Conservation (phyloP, 441 rosid genomes). For the Raphanus hybrid region DNA sequence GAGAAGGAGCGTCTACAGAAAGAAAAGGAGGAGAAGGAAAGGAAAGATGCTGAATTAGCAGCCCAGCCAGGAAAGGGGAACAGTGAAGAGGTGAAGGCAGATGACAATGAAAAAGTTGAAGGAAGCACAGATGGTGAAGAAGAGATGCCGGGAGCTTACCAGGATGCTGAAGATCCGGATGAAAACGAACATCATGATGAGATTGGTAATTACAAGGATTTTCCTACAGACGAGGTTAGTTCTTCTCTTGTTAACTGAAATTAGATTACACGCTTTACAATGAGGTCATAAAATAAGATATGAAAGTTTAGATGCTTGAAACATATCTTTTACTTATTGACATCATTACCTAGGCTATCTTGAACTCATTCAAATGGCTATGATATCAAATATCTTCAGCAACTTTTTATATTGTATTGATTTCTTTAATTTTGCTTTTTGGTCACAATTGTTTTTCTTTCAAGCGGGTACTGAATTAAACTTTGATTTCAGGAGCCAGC, state of each 20-base stretch:
- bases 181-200: constrained; percentile 48
- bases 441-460: constrained; percentile 25
- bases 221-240: constrained; percentile 62
- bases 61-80: constrained; percentile 46
- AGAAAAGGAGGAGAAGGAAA: constrained; percentile 84
- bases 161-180: constrained; percentile 43
- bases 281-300: constrained; percentile 12
- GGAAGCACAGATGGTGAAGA: constrained; percentile 53
- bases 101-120: constrained; percentile 41
- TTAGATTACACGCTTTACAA: background rate
- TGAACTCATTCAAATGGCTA: background rate
- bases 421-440: constrained; percentile 7
- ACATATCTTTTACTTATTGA: background rate
- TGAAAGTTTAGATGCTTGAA: constrained; percentile 16
- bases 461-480: constrained; percentile 41
- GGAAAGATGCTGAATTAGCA: constrained; percentile 72
- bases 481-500: constrained; percentile 40
- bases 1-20: constrained; percentile 78
- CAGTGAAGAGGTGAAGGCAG: constrained; percentile 50
- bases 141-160: constrained; percentile 41
- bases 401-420: background rate
- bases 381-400: background rate
- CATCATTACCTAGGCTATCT: too few relatives aligned
- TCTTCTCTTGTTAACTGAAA: constrained; percentile 28
- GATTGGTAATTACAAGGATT: constrained; percentile 62